Evolutionary conservation across 2,329 filamentous ascomycete genomes (phyloP), one percentile per base, ranked within the genome.

Genomic region (Huntiella abstrusa): DNA sequence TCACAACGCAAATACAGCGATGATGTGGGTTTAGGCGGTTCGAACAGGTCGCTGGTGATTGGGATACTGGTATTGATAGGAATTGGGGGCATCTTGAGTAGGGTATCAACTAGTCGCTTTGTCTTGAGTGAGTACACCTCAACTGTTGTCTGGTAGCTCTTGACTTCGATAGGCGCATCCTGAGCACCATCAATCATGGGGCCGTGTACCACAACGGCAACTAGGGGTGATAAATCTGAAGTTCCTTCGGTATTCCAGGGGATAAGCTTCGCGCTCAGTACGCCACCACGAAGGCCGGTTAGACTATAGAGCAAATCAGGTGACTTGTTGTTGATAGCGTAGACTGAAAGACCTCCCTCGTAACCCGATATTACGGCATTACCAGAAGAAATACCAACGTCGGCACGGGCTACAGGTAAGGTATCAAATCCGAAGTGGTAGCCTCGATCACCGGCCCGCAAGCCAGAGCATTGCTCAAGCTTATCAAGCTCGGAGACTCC

Each of bases 121-220:
- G 78, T 83, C 54, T 73, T 76, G 50, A 96, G 64, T 1, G 87
- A 95, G 60, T 88, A 93, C 0, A 96, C 67, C 54, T 95, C 85
- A 4, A 94, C 84, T 0, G 80, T 80, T 0, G 87, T 95, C 60
- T 93, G 86, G 56, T 88, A 92, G 41, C 70, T 69, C 43, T 74
- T 71, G 49, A 77, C 66, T 4, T 59, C 54, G 35, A 62, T 53
- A 35, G 57, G 50, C 46, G 57, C 53, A 32, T 45, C 38, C 17
- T 59, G 57, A 15, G 7, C 10, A n/a, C 58, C 58, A 39, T 64
- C 61, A 35, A 78, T 53, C 16, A 77, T 70, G 1, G 83, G 83
- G 0, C 86, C 86, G 60, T 94, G 85, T 3, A 94, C 58, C 12
- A 86, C 75, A 13, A 93, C 69, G 39, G 78, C 86, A 42, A 95